phyloP scores from a whole-genome alignment of 441 rosid species.

The Croton laevigatus region DNA sequence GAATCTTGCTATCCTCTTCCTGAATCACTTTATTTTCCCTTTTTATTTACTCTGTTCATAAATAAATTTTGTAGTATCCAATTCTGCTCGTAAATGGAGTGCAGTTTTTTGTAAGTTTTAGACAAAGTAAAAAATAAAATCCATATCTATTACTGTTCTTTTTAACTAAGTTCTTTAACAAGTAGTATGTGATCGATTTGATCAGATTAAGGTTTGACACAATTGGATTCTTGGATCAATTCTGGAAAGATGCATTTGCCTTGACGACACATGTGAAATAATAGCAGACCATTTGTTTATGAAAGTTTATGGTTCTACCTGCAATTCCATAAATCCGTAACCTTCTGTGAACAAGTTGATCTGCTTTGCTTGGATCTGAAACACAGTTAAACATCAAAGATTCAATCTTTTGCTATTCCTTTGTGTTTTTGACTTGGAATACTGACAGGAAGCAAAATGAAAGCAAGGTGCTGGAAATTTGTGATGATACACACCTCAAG shows the following conservation, averaged over 20 bases:
- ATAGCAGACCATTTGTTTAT: no score
- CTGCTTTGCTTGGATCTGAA: constrained; percentile 1
- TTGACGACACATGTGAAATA: background rate
- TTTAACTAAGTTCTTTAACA: background rate
- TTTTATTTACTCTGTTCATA: background rate
- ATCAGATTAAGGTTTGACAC: background rate
- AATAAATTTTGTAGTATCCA: background rate
- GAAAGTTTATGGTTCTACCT: background rate
- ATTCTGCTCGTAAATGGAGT: background rate
- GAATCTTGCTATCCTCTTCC: background rate
- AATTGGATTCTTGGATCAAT: background rate
- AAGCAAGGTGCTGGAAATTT: background rate
- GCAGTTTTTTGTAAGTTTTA: background rate
- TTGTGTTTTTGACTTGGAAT: background rate
- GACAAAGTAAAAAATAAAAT: background rate
- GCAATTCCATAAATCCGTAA: background rate
- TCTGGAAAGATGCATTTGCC: background rate
- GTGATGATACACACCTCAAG: background rate
- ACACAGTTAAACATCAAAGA: background rate
- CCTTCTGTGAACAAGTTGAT: background rate
- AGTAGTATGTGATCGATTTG: background rate
- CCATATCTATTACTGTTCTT: background rate
- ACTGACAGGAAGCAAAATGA: background rate
- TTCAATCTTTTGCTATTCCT: background rate
- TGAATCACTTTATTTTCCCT: background rate